Percentiles rank a stretch among this genome's conserved stretches.
Evolutionary conservation across 495 filamentous ascomycete species (phyloP).

Genomic region (Halenospora varia): DNA sequence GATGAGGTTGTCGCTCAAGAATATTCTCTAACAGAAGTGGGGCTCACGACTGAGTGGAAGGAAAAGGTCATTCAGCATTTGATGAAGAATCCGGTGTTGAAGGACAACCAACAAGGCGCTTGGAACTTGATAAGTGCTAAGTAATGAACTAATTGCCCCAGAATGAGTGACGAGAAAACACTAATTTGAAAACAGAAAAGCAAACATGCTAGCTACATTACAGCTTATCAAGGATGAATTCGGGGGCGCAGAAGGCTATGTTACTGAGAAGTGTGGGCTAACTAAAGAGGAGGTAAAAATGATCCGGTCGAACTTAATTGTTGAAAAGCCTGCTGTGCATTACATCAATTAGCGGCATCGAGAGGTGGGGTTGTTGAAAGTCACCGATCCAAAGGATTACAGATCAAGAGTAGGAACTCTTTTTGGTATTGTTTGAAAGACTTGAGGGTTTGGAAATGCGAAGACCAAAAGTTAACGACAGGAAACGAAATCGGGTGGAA

Average conservation of each 20-base stretch:
- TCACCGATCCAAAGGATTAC: too few relatives aligned
- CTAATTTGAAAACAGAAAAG: conserved; percentile 32
- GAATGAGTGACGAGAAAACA: too few relatives aligned
- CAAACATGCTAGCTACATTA: conserved; percentile 51
- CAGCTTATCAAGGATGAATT: conserved; percentile 45
- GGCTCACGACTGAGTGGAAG: conserved; percentile 38
- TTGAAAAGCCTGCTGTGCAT: conserved; percentile 25
- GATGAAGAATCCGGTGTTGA: conserved; percentile 36
- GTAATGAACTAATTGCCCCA: too few relatives aligned
- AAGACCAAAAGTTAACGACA: too few relatives aligned
- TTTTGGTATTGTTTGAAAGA: too few relatives aligned
- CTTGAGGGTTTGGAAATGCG: too few relatives aligned
- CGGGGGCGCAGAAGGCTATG: conserved; percentile 53
- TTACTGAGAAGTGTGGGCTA: conserved; percentile 47
- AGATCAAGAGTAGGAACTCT: too few relatives aligned
- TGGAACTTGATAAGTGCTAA: conserved; percentile 46
- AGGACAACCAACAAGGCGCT: conserved; percentile 33
- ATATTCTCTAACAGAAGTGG: conserved; percentile 57
- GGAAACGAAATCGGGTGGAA: too few relatives aligned
- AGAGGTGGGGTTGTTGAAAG: too few relatives aligned
- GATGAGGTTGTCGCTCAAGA: conserved; percentile 56
- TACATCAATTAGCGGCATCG: background rate
- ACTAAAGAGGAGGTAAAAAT: conserved; percentile 43
- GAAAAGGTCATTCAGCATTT: conserved; percentile 40
- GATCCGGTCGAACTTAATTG: conserved; percentile 45